These are phyloP conservation scores for Erythrobasidium hasegawianum DNA, from an alignment of 1,284 basidiomycete species.

Conservation along the genomic window DNA sequence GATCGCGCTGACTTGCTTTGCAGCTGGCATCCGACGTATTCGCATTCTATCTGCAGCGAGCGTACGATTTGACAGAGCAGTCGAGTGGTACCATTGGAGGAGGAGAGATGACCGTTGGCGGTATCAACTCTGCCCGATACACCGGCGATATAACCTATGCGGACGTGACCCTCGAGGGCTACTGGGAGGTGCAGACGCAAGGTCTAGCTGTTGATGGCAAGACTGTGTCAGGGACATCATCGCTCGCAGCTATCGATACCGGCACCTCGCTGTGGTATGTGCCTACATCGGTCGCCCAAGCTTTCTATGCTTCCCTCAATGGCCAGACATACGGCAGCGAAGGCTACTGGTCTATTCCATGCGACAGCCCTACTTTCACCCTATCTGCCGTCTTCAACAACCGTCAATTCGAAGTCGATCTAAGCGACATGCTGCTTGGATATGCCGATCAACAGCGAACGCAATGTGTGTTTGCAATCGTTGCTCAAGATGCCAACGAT, in stretches of 20 bases:
- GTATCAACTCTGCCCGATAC: conserved; percentile 51
- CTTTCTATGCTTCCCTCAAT: conserved; percentile 40
- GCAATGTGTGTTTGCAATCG: conserved; percentile 42
- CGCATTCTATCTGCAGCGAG: conserved; percentile 56
- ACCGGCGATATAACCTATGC: conserved; percentile 52
- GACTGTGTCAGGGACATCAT: conserved; percentile 38
- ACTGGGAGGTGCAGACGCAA: conserved; percentile 45
- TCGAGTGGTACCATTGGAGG: conserved; percentile 45
- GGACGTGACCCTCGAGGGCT: conserved; percentile 46
- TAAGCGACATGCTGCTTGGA: conserved; percentile 28
- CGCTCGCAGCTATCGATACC: conserved; percentile 42
- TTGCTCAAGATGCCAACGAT: conserved; percentile 41
- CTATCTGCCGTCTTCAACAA: conserved; percentile 30
- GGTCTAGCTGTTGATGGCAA: conserved; percentile 40
- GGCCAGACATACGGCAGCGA: conserved; percentile 34
- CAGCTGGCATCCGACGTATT: conserved; percentile 53
- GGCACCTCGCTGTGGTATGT: conserved; percentile 45
- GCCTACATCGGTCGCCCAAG: conserved; percentile 37
- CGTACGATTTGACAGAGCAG: conserved; percentile 22
- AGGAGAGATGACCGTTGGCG: conserved; percentile 61
- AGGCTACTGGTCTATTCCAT: conserved; percentile 42
- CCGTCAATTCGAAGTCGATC: conserved; percentile 23
- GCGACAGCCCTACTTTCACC: conserved; percentile 35
- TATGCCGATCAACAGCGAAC: conserved; percentile 25
- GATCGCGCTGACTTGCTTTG: not conserved